Conservation (phyloP, 257 asterid genomes). For the Solanum piurae region DNA sequence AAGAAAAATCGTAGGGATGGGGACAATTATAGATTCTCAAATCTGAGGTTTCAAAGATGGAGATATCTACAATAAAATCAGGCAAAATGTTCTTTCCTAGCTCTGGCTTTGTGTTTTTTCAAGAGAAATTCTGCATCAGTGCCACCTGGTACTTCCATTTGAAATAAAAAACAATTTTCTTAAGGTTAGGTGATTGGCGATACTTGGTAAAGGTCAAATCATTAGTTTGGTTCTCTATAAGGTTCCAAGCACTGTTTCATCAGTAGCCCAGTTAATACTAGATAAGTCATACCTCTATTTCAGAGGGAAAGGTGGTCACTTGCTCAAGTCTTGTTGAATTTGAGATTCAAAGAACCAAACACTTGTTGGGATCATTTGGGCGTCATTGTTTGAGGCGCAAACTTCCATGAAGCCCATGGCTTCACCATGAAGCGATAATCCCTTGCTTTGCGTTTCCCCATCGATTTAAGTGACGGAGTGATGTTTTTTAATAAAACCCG, state of each 20-base stretch:
- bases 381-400: neutral
- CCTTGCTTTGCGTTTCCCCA: neutral
- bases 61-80: neutral
- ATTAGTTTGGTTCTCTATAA: neutral
- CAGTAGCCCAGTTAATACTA: neutral
- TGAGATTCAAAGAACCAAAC: neutral
- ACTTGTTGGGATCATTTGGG: neutral
- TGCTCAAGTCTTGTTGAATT: neutral
- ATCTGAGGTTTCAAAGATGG: neutral
- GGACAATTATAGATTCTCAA: neutral
- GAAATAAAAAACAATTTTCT: neutral
- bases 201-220: neutral
- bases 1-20: neutral
- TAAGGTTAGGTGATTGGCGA: neutral
- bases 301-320: neutral
- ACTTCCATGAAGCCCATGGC: neutral
- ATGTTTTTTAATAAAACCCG: neutral
- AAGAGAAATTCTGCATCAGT: neutral
- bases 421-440: neutral
- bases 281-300: neutral
- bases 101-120: neutral
- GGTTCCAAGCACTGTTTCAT: neutral
- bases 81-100: neutral
- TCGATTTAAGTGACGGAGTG: neutral
- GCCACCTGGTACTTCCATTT: neutral